These are phyloP conservation scores for Epicoccum nigrum DNA, from an alignment of 2,329 filamentous ascomycete species.

Conservation along the genomic window DNA sequence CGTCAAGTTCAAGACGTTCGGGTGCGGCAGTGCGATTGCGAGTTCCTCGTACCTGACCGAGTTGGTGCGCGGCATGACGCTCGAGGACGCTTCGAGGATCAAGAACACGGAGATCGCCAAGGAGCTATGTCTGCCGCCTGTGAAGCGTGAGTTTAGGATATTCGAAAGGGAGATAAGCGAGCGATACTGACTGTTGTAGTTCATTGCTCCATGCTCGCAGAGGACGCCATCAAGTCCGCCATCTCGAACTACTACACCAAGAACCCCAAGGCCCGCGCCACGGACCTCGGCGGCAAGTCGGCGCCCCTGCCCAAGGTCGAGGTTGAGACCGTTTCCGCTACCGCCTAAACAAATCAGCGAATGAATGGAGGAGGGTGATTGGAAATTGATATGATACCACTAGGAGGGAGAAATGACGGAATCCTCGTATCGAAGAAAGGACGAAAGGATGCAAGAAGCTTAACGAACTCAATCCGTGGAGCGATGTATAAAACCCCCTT, in stretches of 20 bases:
- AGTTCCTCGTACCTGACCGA: slow-evolving; percentile 94
- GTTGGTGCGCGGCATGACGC: slow-evolving; percentile 91
- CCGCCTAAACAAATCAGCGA: slow-evolving; percentile 34
- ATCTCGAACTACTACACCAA: slow-evolving; percentile 92
- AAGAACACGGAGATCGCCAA: slow-evolving; percentile 98
- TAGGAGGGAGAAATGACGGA: neutral
- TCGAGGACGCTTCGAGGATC: slow-evolving; percentile 91
- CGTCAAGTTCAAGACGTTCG: slow-evolving; percentile 98
- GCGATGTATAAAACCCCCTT: neutral
- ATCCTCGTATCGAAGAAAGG: neutral
- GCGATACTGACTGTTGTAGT: slow-evolving; percentile 56
- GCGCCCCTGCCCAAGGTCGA: slow-evolving; percentile 71
- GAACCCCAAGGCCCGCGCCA: slow-evolving; percentile 76
- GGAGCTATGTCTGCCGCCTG: slow-evolving; percentile 86
- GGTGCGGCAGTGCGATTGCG: slow-evolving; percentile 92
- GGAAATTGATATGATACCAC: slow-evolving; percentile 28
- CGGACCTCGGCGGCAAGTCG: slow-evolving; percentile 77
- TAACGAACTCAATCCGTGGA: slow-evolving; percentile 9
- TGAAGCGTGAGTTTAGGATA: slow-evolving; percentile 70
- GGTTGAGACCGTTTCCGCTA: slow-evolving; percentile 59
- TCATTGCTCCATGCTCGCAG: slow-evolving; percentile 90
- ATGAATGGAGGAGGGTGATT: slow-evolving; percentile 10
- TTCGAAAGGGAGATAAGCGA: too few species aligned
- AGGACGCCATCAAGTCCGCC: slow-evolving; percentile 90
- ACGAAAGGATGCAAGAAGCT: neutral